Conservation (phyloP, 2,329 filamentous ascomycete species). For the Cytospora paraplurivora region DNA sequence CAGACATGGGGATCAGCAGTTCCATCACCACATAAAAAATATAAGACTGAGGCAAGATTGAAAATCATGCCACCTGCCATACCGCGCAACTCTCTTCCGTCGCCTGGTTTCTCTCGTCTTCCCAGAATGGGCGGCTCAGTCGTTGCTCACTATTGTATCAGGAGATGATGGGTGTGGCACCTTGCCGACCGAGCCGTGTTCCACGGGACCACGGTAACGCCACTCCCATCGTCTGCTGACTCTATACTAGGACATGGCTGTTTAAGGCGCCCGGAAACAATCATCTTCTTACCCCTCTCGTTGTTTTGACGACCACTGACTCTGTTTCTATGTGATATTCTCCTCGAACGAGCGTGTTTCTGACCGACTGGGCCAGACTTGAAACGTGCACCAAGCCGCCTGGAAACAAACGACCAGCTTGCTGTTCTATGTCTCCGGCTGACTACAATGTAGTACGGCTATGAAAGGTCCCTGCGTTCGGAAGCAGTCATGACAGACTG, state of each 20-base stretch:
- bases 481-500: neutral
- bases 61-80: neutral
- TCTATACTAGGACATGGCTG: neutral
- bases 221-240: neutral
- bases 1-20: neutral
- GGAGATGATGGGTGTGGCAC: neutral
- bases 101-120: neutral
- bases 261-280: neutral
- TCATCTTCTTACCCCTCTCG: neutral
- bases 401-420: neutral
- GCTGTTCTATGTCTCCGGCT: neutral
- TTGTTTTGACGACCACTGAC: neutral
- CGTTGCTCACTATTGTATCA: neutral
- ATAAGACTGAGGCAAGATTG: neutral
- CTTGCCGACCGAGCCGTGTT: neutral
- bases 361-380: neutral
- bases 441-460: neutral
- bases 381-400: neutral
- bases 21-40: neutral
- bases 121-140: neutral
- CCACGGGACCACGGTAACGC: neutral
- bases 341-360: neutral
- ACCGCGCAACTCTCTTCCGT: neutral
- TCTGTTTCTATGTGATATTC: neutral
- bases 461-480: neutral